A percentile compares a stretch with the other conserved stretches of the same genome.
phyloP scores from a whole-genome alignment of 331 rosid genomes.

The Acacia concinna region DNA sequence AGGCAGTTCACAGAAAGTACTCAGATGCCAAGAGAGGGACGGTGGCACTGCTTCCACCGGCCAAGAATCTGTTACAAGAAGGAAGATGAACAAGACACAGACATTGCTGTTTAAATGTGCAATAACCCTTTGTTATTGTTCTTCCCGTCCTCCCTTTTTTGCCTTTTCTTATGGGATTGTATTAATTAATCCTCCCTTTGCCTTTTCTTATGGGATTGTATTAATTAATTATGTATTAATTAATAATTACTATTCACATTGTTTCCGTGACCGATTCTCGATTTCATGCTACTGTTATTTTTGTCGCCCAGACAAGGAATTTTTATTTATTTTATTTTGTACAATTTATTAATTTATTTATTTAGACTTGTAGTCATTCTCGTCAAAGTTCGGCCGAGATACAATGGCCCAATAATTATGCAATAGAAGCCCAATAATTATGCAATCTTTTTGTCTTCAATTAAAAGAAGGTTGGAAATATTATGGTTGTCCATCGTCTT shows the following conservation, averaged over 20 bases:
- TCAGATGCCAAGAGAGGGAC: constrained; percentile 49
- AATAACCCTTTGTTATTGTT: constrained; percentile 35
- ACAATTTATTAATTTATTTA: too few species aligned
- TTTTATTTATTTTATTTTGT: too few species aligned
- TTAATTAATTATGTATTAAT: too few species aligned
- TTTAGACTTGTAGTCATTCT: too few species aligned
- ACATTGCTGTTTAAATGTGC: not conserved
- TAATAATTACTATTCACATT: not conserved
- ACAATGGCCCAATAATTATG: too few species aligned
- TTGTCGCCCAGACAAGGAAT: not conserved
- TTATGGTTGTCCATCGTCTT: too few species aligned
- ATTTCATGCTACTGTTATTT: not conserved
- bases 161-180: not conserved
- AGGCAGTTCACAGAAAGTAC: constrained; percentile 60
- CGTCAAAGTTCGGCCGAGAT: too few species aligned
- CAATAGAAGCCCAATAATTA: too few species aligned
- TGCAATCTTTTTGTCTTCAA: too few species aligned
- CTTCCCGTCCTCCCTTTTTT: not conserved
- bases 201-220: not conserved
- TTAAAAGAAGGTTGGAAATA: too few species aligned
- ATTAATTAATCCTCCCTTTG: not conserved
- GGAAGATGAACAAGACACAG: not conserved
- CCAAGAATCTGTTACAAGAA: constrained; percentile 45
- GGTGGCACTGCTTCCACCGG: constrained; percentile 69
- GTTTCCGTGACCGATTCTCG: not conserved